A percentile compares a stretch with the other conserved stretches of the same genome.
These are phyloP conservation scores for Ophiostoma novo-ulmi DNA, from an alignment of 2,329 filamentous ascomycete species.

Conservation along the genomic window DNA sequence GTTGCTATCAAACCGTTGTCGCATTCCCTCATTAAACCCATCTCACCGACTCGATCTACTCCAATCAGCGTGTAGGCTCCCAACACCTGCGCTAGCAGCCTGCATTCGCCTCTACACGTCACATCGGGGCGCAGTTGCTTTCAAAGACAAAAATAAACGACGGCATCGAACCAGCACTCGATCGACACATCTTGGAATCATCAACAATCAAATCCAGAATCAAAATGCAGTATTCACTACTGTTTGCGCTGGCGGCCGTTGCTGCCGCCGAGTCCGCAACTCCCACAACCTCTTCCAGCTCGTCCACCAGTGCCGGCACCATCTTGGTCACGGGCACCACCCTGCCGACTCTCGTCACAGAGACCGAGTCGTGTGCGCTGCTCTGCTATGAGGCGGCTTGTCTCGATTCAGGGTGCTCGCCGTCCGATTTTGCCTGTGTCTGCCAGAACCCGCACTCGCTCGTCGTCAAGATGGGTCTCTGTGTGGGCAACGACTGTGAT, in stretches of 20 bases:
- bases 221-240: background rate
- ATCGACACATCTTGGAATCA: background rate
- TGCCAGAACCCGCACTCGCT: slow-evolving; percentile 29
- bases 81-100: background rate
- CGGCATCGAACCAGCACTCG: background rate
- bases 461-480: slow-evolving; percentile 29
- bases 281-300: background rate
- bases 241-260: slow-evolving; percentile 1
- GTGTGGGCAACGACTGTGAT: slow-evolving; percentile 27
- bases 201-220: background rate
- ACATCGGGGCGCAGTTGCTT: slow-evolving; percentile 10
- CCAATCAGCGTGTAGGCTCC: background rate
- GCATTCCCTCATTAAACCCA: background rate
- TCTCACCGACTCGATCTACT: background rate
- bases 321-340: slow-evolving; percentile 24
- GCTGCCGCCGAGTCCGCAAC: background rate
- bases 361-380: slow-evolving; percentile 26
- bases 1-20: background rate
- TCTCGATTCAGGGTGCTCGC: slow-evolving; percentile 24
- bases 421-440: slow-evolving; percentile 27
- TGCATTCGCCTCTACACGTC: slow-evolving; percentile 6
- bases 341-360: slow-evolving; percentile 24
- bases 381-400: slow-evolving; percentile 28
- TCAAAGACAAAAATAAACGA: background rate
- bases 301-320: slow-evolving; percentile 12